Percentiles rank a stretch among this genome's conserved stretches.
Evolutionary conservation across 2,329 filamentous ascomycete species (phyloP).

Genomic region (Cadophora sp.): DNA sequence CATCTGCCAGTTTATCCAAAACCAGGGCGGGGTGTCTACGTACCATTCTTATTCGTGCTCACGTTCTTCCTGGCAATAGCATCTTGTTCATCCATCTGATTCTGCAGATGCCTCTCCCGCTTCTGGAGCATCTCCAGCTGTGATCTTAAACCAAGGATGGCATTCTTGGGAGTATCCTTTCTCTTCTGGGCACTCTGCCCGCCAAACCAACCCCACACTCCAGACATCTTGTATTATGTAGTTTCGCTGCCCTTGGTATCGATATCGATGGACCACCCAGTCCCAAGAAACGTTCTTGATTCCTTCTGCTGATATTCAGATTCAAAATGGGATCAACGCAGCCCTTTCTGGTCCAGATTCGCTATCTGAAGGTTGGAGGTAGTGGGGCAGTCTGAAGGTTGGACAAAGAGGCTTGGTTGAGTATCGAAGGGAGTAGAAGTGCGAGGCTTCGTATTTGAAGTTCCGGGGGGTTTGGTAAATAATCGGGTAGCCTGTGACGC

Average conservation of each 20-base stretch:
- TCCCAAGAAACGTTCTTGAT: slow-evolving; percentile 18
- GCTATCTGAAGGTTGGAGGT: slow-evolving; percentile 37
- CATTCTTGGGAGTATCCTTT: slow-evolving; percentile 96
- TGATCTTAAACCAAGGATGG: slow-evolving; percentile 84
- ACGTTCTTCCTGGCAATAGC: slow-evolving; percentile 88
- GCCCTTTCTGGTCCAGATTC: slow-evolving; percentile 16
- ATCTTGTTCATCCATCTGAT: slow-evolving; percentile 93
- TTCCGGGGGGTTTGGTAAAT: neutral
- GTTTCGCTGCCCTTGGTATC: slow-evolving; percentile 21
- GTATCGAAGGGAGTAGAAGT: slow-evolving; percentile 13
- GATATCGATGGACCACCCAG: slow-evolving; percentile 24
- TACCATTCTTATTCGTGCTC: slow-evolving; percentile 89
- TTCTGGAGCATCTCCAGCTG: slow-evolving; percentile 99
- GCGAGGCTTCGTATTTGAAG: neutral
- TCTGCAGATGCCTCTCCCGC: slow-evolving; percentile 88
- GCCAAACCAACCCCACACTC: slow-evolving; percentile 91
- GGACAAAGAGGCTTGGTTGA: slow-evolving; percentile 26
- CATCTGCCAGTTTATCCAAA: neutral
- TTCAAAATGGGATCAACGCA: neutral
- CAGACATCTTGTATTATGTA: slow-evolving; percentile 57
- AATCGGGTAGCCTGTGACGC: slow-evolving; percentile 21
- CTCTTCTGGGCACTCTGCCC: slow-evolving; percentile 81
- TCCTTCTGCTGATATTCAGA: slow-evolving; percentile 1
- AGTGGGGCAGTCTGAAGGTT: slow-evolving; percentile 35
- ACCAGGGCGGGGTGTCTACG: slow-evolving; percentile 43